phyloP scores from a whole-genome alignment of 805 yeast species.

The Metschnikowia lachancei region DNA sequence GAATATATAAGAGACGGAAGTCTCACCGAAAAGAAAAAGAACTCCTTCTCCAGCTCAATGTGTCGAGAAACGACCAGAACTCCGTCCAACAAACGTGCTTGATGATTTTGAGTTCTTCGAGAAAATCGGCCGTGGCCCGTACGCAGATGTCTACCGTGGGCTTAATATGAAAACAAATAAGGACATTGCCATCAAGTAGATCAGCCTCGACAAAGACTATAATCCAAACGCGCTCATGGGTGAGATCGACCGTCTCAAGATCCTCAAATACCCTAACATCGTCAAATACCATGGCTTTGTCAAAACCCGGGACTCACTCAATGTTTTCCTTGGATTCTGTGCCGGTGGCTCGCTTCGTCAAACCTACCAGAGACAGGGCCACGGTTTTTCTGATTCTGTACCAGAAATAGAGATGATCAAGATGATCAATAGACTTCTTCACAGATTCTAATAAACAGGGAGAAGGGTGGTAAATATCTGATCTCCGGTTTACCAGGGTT shows the following conservation, averaged over 20 bases:
- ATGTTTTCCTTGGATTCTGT: slow-evolving; percentile 56
- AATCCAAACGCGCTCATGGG: slow-evolving; percentile 51
- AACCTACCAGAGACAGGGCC: slow-evolving; percentile 45
- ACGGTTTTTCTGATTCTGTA: slow-evolving; percentile 60
- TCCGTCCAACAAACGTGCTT: slow-evolving; percentile 38
- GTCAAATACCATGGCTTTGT: slow-evolving; percentile 61
- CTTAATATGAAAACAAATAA: slow-evolving; percentile 62
- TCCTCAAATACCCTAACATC: slow-evolving; percentile 49
- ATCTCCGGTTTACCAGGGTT: too few relatives aligned
- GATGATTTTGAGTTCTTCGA: slow-evolving; percentile 54
- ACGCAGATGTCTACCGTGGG: slow-evolving; percentile 81
- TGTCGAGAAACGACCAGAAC: slow-evolving; percentile 43
- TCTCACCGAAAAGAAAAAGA: too few relatives aligned
- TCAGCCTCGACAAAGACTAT: slow-evolving; percentile 53
- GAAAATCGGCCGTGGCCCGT: slow-evolving; percentile 86
- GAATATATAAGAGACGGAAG: too few relatives aligned
- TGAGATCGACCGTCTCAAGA: slow-evolving; percentile 65
- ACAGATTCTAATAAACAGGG: too few relatives aligned
- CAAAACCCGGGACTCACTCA: slow-evolving; percentile 49
- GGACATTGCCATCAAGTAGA: slow-evolving; percentile 77
- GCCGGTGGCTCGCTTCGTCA: slow-evolving; percentile 65
- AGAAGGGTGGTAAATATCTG: too few relatives aligned
- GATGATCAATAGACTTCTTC: too few relatives aligned
- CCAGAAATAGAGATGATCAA: too few relatives aligned
- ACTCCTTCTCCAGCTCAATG: slow-evolving; percentile 59